These are phyloP conservation scores for Hysterangium stoloniferum DNA, from an alignment of 768 basidiomycete genomes.

Conservation along the genomic window DNA sequence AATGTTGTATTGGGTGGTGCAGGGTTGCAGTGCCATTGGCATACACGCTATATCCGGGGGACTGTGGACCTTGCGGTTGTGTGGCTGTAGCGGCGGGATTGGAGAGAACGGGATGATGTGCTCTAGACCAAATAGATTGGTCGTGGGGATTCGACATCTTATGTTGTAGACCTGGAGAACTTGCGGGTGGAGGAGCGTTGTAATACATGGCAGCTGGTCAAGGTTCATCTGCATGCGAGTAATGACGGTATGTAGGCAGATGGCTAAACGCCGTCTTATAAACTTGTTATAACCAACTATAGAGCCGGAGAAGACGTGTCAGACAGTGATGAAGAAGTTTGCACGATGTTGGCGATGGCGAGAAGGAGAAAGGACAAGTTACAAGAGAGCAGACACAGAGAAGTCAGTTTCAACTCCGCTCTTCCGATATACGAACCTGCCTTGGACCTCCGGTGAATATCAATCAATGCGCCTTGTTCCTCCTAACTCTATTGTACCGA, in stretches of 20 bases:
- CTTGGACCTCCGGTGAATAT: conserved; percentile 2
- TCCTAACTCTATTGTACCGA: no score
- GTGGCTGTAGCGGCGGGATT: conserved; percentile 22
- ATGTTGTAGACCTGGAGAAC: conserved; percentile 73
- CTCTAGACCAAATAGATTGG: conserved; percentile 63
- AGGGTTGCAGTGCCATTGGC: conserved; percentile 53
- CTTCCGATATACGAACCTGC: background rate
- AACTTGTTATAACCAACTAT: conserved; percentile 31
- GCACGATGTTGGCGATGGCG: conserved; percentile 32
- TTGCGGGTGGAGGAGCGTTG: conserved; percentile 41
- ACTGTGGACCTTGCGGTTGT: conserved; percentile 40
- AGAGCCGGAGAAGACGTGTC: conserved; percentile 42
- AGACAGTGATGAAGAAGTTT: conserved; percentile 41
- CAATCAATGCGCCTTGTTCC: no score
- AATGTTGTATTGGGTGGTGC: conserved; percentile 52
- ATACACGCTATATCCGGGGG: conserved; percentile 72
- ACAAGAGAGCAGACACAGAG: background rate
- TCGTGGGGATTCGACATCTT: conserved; percentile 71
- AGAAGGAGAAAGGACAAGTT: conserved; percentile 22
- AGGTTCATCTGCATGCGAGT: conserved; percentile 3
- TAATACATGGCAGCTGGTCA: conserved; percentile 53
- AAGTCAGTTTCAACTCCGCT: no score
- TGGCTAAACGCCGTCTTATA: conserved; percentile 8
- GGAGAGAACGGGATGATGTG: conserved; percentile 46
- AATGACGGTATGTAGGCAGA: background rate